A percentile compares a stretch with the other conserved stretches of the same genome.
These are phyloP conservation scores for Pulveroboletus sp. DNA, from an alignment of 768 basidiomycete species.

Conservation along the genomic window DNA sequence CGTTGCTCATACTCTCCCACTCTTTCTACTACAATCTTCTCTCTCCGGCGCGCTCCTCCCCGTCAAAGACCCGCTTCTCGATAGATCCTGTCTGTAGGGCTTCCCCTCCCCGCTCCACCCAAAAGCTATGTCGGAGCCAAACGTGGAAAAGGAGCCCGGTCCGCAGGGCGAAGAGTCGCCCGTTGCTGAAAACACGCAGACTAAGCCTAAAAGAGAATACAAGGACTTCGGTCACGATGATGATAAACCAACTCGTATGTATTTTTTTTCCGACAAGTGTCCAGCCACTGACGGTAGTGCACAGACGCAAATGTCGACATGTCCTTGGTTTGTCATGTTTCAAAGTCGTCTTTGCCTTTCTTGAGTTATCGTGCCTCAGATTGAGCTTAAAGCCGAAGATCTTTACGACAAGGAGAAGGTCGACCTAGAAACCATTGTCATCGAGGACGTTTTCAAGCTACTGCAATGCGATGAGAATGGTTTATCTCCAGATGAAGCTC, in stretches of 20 bases:
- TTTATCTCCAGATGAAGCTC: slow-evolving; percentile 69
- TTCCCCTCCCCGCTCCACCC: slow-evolving; percentile 1
- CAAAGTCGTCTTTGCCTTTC: background rate
- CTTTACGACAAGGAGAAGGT: slow-evolving; percentile 99
- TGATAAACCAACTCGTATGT: slow-evolving; percentile 64
- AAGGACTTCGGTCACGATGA: slow-evolving; percentile 80
- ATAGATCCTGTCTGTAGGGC: slow-evolving; percentile 32
- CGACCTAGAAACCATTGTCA: slow-evolving; percentile 93
- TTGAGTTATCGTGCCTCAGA: slow-evolving; percentile 34
- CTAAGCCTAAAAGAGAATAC: slow-evolving; percentile 75
- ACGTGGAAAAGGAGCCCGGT: slow-evolving; percentile 65
- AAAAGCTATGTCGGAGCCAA: slow-evolving; percentile 35
- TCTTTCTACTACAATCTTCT: slow-evolving; percentile 24
- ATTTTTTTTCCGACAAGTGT: background rate
- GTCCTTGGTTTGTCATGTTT: slow-evolving; percentile 50
- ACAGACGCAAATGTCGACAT: slow-evolving; percentile 86
- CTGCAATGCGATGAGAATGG: slow-evolving; percentile 87
- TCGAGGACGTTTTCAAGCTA: slow-evolving; percentile 95
- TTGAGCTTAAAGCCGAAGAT: slow-evolving; percentile 89
- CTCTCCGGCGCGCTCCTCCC: slow-evolving; percentile 6
- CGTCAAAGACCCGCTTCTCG: slow-evolving; percentile 16
- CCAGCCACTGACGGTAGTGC: slow-evolving; percentile 1
- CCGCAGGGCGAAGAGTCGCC: slow-evolving; percentile 49
- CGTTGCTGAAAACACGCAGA: slow-evolving; percentile 18
- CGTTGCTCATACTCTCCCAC: slow-evolving; percentile 30